A percentile compares a stretch with the other conserved stretches of the same genome.
phyloP scores from a whole-genome alignment of 1,284 basidiomycete species.

The Xerocomus nothofagi region DNA sequence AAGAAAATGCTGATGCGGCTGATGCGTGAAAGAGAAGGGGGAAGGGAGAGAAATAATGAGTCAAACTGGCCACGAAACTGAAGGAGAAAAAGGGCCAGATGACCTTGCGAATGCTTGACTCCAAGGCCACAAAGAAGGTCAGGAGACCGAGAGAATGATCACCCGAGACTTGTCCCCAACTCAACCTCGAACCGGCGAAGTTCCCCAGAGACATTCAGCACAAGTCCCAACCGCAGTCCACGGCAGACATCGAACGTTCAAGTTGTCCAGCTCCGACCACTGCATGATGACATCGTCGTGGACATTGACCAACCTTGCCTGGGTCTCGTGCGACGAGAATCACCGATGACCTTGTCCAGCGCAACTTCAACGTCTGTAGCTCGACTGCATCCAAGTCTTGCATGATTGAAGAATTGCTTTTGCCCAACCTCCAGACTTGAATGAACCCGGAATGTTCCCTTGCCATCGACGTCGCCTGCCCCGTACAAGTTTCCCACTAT shows the following conservation, averaged over 20 bases:
- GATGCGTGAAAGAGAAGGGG: neutral
- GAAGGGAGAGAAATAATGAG: neutral
- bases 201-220: neutral
- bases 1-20: neutral
- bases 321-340: neutral
- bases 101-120: neutral
- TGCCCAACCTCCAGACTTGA: neutral
- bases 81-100: neutral
- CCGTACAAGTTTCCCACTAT: neutral
- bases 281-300: neutral
- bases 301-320: no score
- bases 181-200: neutral
- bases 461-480: no score
- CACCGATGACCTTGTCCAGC: neutral
- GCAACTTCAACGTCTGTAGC: neutral
- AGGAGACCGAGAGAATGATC: no score
- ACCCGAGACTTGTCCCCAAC: neutral
- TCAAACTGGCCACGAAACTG: slow-evolving; percentile 1
- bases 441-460: neutral
- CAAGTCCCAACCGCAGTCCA: neutral
- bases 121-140: neutral
- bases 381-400: neutral
- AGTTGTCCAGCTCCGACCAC: neutral
- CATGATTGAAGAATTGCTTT: neutral
- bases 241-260: no score